Percentiles rank a stretch among this genome's conserved stretches.
phyloP scores from a whole-genome alignment of 345 rosid species.

The Citrus hindsii region DNA sequence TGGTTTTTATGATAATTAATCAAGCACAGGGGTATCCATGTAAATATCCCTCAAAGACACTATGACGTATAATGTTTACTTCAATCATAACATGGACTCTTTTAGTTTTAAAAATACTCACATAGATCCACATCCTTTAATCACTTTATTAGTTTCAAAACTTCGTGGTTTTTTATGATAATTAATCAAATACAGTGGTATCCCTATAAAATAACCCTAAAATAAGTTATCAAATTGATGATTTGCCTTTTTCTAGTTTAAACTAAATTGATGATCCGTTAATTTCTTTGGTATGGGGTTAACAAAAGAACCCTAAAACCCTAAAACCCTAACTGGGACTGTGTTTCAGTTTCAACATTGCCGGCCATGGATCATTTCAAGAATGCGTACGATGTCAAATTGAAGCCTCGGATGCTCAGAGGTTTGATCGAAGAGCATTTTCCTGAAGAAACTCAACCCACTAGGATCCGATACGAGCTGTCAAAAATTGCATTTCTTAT shows the following conservation, averaged over 20 bases:
- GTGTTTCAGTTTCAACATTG: slow-evolving; percentile 24
- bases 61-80: too few relatives aligned
- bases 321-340: neutral
- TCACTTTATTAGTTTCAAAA: neutral
- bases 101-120: too few relatives aligned
- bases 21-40: neutral
- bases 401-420: slow-evolving; percentile 62
- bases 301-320: neutral
- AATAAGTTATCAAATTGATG: too few relatives aligned
- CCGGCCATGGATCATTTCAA: slow-evolving; percentile 36
- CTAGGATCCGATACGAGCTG: slow-evolving; percentile 33
- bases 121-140: too few relatives aligned
- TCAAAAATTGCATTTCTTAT: slow-evolving; percentile 39
- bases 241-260: too few relatives aligned
- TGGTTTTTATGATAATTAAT: neutral
- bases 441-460: slow-evolving; percentile 58
- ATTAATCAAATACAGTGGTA: neutral
- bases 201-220: neutral
- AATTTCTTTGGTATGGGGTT: neutral
- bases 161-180: neutral
- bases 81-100: too few relatives aligned
- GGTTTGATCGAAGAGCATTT: slow-evolving; percentile 47
- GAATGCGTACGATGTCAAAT: slow-evolving; percentile 46
- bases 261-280: too few relatives aligned
- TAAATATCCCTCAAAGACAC: neutral